These are phyloP conservation scores for Collybiopsis luxurians DNA, from an alignment of 768 basidiomycete species.

Conservation along the genomic window DNA sequence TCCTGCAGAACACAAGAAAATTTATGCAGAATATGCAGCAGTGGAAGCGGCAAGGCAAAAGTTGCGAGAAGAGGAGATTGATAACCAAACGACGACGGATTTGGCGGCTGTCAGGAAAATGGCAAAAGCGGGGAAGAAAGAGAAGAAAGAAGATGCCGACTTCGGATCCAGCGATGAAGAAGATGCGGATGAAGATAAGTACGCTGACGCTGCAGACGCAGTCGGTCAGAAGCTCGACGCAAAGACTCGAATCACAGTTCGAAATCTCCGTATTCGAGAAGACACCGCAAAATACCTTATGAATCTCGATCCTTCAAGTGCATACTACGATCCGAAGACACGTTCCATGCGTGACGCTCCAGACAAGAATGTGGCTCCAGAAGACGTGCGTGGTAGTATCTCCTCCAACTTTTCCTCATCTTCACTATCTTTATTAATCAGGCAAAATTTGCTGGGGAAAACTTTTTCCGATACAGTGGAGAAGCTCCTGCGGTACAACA, in stretches of 20 bases:
- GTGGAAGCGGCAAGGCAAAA: conserved; percentile 89
- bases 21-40: conserved; percentile 94
- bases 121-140: conserved; percentile 84
- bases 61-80: conserved; percentile 93
- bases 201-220: conserved; percentile 96
- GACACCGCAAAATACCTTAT: conserved; percentile 99
- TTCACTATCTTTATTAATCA: conserved; percentile 23
- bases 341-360: conserved; percentile 99
- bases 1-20: conserved; percentile 75
- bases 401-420: conserved; percentile 1
- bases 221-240: conserved; percentile 98
- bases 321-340: conserved; percentile 99
- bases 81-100: conserved; percentile 94
- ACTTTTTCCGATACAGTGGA: conserved; percentile 88
- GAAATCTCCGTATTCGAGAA: conserved; percentile 97
- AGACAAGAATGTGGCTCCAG: conserved; percentile 66
- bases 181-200: conserved; percentile 96
- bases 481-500: conserved; percentile 91
- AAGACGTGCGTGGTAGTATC: conserved; percentile 64
- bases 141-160: conserved; percentile 78
- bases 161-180: conserved; percentile 97
- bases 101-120: conserved; percentile 89
- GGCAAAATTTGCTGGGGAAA: conserved; percentile 94
- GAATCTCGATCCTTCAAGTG: conserved; percentile 92
- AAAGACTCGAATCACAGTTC: conserved; percentile 96